phyloP scores from a whole-genome alignment of 2,329 filamentous ascomycete species.

The Sordariomycetes sp. region DNA sequence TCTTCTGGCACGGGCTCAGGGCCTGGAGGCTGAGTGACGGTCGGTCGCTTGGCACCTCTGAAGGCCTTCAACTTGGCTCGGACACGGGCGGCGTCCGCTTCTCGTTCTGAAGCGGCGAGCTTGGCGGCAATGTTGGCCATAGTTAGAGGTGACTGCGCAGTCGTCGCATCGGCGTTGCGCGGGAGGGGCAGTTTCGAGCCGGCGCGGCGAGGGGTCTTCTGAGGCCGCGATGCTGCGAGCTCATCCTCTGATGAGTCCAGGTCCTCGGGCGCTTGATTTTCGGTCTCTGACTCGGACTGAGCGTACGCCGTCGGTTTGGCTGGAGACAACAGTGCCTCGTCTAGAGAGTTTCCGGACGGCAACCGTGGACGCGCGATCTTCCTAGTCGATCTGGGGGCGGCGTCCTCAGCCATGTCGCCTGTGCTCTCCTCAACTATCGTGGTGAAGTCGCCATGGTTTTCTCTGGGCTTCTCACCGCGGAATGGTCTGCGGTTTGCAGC shows the following conservation, averaged over 20 bases:
- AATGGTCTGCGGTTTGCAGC: slow-evolving; percentile 36
- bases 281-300: slow-evolving; percentile 10
- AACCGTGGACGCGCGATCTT: slow-evolving; percentile 9
- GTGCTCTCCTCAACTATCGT: slow-evolving; percentile 37
- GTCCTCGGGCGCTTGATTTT: slow-evolving; percentile 1
- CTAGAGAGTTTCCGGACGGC: slow-evolving; percentile 20
- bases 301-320: too few species aligned
- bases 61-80: slow-evolving; percentile 53
- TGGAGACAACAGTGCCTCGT: slow-evolving; percentile 23
- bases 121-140: slow-evolving; percentile 56
- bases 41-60: slow-evolving; percentile 22
- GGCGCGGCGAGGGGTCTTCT: slow-evolving; percentile 4
- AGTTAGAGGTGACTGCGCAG: slow-evolving; percentile 47
- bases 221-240: slow-evolving; percentile 8
- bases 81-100: slow-evolving; percentile 54
- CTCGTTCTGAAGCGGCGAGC: slow-evolving; percentile 52
- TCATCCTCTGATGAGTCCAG: slow-evolving; percentile 1
- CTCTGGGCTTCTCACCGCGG: slow-evolving; percentile 9
- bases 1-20: slow-evolving; percentile 1
- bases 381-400: background rate
- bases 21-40: slow-evolving; percentile 10
- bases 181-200: slow-evolving; percentile 14
- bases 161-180: slow-evolving; percentile 22
- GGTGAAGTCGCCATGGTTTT: slow-evolving; percentile 31
- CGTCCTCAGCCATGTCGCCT: slow-evolving; percentile 22